Conservation (phyloP, 2,329 filamentous ascomycete genomes). For the Volutella citrinella region DNA sequence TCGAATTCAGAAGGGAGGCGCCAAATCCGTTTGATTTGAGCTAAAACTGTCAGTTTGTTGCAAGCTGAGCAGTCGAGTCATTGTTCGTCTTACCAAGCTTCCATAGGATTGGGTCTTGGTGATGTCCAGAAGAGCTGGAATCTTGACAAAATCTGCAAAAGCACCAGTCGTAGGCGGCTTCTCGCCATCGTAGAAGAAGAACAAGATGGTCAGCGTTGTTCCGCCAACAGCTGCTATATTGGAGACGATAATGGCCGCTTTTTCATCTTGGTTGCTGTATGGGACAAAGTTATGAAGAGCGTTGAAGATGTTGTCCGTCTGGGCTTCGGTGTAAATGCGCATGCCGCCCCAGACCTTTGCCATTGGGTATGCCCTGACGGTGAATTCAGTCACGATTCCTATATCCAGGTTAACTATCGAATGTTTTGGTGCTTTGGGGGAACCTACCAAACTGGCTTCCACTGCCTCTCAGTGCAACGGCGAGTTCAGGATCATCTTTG, state of each 20-base stretch:
- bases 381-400: constrained; percentile 34
- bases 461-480: constrained; percentile 25
- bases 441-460: constrained; percentile 27
- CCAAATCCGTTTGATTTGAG: constrained; percentile 15
- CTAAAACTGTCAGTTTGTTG: constrained; percentile 3
- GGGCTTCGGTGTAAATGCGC: constrained; percentile 27
- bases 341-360: constrained; percentile 37
- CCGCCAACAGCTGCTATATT: constrained; percentile 16
- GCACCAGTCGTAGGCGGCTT: constrained; percentile 25
- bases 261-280: constrained; percentile 21
- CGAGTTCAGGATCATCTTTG: constrained; percentile 19
- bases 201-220: constrained; percentile 24
- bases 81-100: constrained; percentile 22
- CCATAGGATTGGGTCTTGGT: constrained; percentile 29
- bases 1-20: constrained; percentile 10
- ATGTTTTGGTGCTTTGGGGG: background rate
- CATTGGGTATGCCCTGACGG: constrained; percentile 28
- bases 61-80: background rate
- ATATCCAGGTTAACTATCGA: background rate
- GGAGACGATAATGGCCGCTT: constrained; percentile 29
- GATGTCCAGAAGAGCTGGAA: constrained; percentile 19
- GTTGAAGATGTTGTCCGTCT: constrained; percentile 28
- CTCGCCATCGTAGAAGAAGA: constrained; percentile 33
- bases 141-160: constrained; percentile 31
- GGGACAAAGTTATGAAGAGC: constrained; percentile 31